These are phyloP conservation scores for Pythium sukuiense DNA, from an alignment of 352 stramenopile species.

Conservation along the genomic window DNA sequence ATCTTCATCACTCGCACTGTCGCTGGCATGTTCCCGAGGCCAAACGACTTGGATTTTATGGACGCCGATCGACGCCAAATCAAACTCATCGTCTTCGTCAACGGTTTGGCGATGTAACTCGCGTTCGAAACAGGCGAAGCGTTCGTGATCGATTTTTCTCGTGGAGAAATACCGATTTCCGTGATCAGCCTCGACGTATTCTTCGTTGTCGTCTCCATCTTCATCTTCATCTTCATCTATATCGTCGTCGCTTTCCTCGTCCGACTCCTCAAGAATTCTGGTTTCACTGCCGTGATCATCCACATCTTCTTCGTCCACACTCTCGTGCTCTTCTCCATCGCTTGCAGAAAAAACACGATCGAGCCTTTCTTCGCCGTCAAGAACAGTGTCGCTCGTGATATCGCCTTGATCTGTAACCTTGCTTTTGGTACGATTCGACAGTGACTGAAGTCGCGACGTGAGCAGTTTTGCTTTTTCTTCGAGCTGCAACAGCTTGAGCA, in stretches of 20 bases:
- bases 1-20: not conserved
- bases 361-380: not conserved
- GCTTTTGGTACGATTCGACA: slow-evolving; percentile 3
- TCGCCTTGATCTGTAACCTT: not conserved
- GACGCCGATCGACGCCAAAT: slow-evolving; percentile 56
- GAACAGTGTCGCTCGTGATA: not conserved
- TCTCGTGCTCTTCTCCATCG: not conserved
- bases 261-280: not conserved
- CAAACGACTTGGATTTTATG: slow-evolving; percentile 50
- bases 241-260: slow-evolving; percentile 8
- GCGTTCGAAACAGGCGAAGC: slow-evolving; percentile 5
- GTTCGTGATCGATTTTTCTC: slow-evolving; percentile 12
- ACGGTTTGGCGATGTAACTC: not conserved
- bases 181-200: not conserved
- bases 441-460: slow-evolving; percentile 16
- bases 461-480: slow-evolving; percentile 23
- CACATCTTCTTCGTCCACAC: not conserved
- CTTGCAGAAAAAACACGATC: not conserved
- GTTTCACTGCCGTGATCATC: slow-evolving; percentile 4
- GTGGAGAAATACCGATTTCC: not conserved
- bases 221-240: not conserved
- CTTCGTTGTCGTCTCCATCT: not conserved
- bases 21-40: slow-evolving; percentile 14
- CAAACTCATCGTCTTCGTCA: slow-evolving; percentile 29
- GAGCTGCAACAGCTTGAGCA: slow-evolving; percentile 25